Evolutionary conservation across 441 rosid genomes (phyloP).

Genomic region (Euphorbia celastroides): DNA sequence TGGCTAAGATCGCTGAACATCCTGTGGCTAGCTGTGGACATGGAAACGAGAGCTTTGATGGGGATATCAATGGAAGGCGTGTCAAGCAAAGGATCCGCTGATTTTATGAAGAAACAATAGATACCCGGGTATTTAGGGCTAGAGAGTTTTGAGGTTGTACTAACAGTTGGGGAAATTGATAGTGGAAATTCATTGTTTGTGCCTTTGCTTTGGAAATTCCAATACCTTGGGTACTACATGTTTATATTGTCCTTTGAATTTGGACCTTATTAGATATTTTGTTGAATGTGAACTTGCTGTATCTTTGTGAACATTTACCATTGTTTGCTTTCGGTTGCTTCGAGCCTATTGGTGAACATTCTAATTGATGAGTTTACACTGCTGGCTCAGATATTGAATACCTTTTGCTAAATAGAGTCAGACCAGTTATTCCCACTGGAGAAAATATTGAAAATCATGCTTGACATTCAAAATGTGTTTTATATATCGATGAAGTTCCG

Average conservation of each 20-base stretch:
- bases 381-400: too few species aligned
- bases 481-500: too few species aligned
- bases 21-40: conserved; percentile 39
- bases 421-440: not conserved
- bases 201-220: conserved; percentile 9
- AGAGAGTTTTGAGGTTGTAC: conserved; percentile 33
- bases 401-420: too few species aligned
- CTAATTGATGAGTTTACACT: too few species aligned
- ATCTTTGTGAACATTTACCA: not conserved
- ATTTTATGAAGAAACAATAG: conserved; percentile 12
- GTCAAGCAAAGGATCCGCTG: conserved; percentile 87
- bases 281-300: not conserved
- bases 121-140: conserved; percentile 24
- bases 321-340: not conserved
- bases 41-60: conserved; percentile 54
- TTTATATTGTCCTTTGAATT: not conserved
- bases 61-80: conserved; percentile 75
- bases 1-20: conserved; percentile 35
- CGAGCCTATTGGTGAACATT: too few species aligned
- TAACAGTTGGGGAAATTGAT: conserved; percentile 19
- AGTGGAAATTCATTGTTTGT: conserved; percentile 21
- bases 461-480: too few species aligned
- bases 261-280: not conserved
- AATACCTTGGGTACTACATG: not conserved
- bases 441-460: too few species aligned